A percentile compares a stretch with the other conserved stretches of the same genome.
Conservation (phyloP, 2,329 filamentous ascomycete species). For the Fusarium scirpi region DNA sequence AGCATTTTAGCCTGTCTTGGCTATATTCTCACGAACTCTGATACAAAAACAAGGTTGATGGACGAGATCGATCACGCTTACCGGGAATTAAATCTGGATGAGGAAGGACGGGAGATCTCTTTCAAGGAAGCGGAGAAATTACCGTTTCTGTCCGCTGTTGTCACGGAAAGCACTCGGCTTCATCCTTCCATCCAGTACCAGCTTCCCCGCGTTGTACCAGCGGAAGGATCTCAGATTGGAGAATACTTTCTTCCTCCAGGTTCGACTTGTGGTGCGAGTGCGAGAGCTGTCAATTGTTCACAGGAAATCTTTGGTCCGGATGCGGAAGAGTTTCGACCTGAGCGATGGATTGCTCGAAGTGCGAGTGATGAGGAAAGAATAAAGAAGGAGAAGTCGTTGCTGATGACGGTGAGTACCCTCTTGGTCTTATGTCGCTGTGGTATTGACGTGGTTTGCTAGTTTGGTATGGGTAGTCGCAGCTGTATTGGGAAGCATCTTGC, state of each 20-base stretch:
- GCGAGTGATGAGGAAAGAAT: slow-evolving; percentile 3
- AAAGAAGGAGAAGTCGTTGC: slow-evolving; percentile 1
- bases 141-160: slow-evolving; percentile 17
- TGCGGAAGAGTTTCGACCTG: slow-evolving; percentile 11
- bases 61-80: slow-evolving; percentile 19
- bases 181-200: slow-evolving; percentile 30
- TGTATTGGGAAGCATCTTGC: slow-evolving; percentile 25
- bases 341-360: slow-evolving; percentile 4
- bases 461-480: slow-evolving; percentile 26
- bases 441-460: slow-evolving; percentile 1
- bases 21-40: neutral
- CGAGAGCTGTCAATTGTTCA: slow-evolving; percentile 10
- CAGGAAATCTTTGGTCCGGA: slow-evolving; percentile 13
- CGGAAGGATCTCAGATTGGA: neutral
- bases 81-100: neutral
- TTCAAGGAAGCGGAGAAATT: slow-evolving; percentile 25
- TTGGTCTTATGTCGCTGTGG: rapidly evolving
- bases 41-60: slow-evolving; percentile 1
- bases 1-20: slow-evolving; percentile 22
- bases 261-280: neutral
- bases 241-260: slow-evolving; percentile 14
- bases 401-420: slow-evolving; percentile 3
- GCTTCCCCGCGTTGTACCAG: slow-evolving; percentile 10
- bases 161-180: slow-evolving; percentile 15
- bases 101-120: slow-evolving; percentile 12